Evolutionary conservation across 202 grass and related monocot genomes (phyloP).

Genomic region (Miscanthus sacchariflorus): DNA sequence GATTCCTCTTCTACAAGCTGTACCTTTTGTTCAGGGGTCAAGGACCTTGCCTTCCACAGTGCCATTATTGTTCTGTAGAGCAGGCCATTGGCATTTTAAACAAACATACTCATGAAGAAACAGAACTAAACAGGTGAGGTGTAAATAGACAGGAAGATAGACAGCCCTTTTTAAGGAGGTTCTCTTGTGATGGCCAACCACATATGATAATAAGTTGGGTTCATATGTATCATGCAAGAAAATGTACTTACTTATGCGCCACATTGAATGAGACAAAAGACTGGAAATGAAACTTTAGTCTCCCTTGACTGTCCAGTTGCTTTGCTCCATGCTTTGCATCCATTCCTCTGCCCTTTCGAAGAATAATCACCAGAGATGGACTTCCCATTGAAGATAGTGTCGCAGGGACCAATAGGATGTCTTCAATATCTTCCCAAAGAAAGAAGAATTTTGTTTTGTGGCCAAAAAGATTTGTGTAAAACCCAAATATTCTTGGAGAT

Average conservation of each 20-base stretch:
- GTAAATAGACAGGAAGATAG: constrained; percentile 2
- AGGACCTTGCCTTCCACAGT: constrained; percentile 82
- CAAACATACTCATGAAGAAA: constrained; percentile 12
- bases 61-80: constrained; percentile 87
- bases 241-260: constrained; percentile 73
- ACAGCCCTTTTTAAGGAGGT: background rate
- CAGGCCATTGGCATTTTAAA: constrained; percentile 33
- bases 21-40: constrained; percentile 93
- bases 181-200: constrained; percentile 23
- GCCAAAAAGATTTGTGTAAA: constrained; percentile 91
- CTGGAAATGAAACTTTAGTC: constrained; percentile 89
- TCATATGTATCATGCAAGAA: constrained; percentile 42
- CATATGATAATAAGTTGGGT: constrained; percentile 15
- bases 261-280: constrained; percentile 92
- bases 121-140: background rate
- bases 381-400: constrained; percentile 87
- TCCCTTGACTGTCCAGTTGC: constrained; percentile 74
- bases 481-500: constrained; percentile 98
- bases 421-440: constrained; percentile 99
- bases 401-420: constrained; percentile 72
- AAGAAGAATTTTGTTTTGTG: constrained; percentile 99
- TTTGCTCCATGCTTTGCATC: constrained; percentile 93
- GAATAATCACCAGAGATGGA: constrained; percentile 78
- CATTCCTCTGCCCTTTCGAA: constrained; percentile 83
- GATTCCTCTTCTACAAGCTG: constrained; percentile 93